These are phyloP conservation scores for Osmanthus fragrans DNA, from an alignment of 257 asterid genomes.

Conservation along the genomic window DNA sequence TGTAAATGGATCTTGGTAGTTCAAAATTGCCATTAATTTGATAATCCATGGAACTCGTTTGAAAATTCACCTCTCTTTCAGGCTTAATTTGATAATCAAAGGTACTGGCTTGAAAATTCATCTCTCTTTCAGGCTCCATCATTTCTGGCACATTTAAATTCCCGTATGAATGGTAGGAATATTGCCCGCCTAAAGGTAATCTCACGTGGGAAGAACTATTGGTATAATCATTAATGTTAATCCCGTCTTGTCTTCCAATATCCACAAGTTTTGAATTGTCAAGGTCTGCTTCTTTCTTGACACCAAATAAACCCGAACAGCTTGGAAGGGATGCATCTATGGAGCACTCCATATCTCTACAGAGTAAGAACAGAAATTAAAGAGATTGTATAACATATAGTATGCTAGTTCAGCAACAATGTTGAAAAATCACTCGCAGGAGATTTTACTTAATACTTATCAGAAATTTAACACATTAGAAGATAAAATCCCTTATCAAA, in stretches of 20 bases:
- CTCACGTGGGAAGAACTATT: constrained; percentile 46
- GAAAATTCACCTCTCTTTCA: constrained; percentile 30
- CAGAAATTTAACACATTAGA: neutral
- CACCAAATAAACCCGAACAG: constrained; percentile 46
- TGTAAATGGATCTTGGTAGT: constrained; percentile 52
- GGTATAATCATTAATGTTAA: constrained; percentile 56
- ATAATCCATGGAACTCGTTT: constrained; percentile 45
- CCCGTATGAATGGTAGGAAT: constrained; percentile 40
- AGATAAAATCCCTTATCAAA: neutral
- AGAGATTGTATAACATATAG: neutral
- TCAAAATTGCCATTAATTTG: constrained; percentile 57
- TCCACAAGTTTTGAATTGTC: constrained; percentile 44
- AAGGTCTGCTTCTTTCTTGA: constrained; percentile 43
- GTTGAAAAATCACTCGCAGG: neutral
- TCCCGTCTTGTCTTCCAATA: constrained; percentile 47
- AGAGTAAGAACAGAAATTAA: constrained; percentile 14
- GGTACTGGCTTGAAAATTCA: constrained; percentile 42
- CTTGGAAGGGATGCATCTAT: constrained; percentile 47
- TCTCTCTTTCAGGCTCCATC: constrained; percentile 49
- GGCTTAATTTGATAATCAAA: constrained; percentile 47
- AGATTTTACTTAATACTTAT: neutral
- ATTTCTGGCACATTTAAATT: constrained; percentile 47
- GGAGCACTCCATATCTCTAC: constrained; percentile 55
- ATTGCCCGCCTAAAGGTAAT: constrained; percentile 53
- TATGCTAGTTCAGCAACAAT: constrained; percentile 2